Evolutionary conservation across 2,329 filamentous ascomycete genomes (phyloP), one percentile per base, ranked within the genome.

Genomic region (Peltaster fructicola): DNA sequence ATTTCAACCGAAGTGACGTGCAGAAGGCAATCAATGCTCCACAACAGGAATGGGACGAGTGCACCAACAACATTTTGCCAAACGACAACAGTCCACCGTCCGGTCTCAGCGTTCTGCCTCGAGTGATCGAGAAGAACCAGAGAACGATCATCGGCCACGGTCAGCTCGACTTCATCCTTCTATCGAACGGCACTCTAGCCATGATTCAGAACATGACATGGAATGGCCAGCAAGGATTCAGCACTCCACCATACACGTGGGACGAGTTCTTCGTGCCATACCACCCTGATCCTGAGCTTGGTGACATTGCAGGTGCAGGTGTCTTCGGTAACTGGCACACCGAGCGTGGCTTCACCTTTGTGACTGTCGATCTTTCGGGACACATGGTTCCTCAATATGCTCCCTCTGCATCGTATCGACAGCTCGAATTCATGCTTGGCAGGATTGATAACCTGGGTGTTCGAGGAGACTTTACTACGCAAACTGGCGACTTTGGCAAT

Each of bases 151-250:
- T 88, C 40, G 73, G 61, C 3, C 76, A 84, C 41, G 79, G 76
- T 7, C 54, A 64, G 23, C 60, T 74, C 7, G 79, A 82, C 50
- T 76, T 63, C 42, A 61, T 77, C 31, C 59, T 80, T 7, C 55
- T 73, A 13, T 56, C 61, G 39, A 75, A 77, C 44, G 77, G 76
- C 9, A 75, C 75, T 0, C 56, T 85, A 2, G 54, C 80, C 5
- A 63, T 64, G 1, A 71, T 84, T 30, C 77, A 85, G 44, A 82
- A 82, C 53, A 79, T 84, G 70, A 82, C 75, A 0, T 85, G 71
- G 69, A 67, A 68, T 29, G 77, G 76, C 4, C 46, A 59, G 20
- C 65, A 75, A 25, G 79, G 78, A 0, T 84, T 85, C 56, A 64
- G 71, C 34, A 44, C 48, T 2, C 48, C 52, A 1, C 78, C 77